Base-by-base conservation (phyloP, 768 basidiomycete genomes). In the Rossbeevera mucosa region DNA sequence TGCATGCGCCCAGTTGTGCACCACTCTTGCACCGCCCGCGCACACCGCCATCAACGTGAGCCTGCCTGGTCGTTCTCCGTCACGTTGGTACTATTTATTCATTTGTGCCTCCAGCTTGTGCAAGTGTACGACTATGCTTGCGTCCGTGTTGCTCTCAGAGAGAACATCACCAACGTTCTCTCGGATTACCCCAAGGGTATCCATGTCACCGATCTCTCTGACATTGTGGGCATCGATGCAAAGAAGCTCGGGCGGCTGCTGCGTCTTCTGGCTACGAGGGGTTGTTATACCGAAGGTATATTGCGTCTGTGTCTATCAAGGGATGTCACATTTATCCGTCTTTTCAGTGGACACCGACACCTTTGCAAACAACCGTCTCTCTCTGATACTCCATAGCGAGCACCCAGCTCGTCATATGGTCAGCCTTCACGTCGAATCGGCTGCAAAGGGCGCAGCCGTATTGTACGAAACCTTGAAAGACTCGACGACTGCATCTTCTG, bases 341-440 rank as follows among this genome's bases (percentile, higher is more conserved):
- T 7, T 20, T 41, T 40, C 46, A 74, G 71, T 73, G 24, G 52
- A 61, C 14, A 52, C 48, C 5, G 59, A 70, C 28, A 63, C 64
- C 0, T 74, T 70, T 48, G 57, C 68, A 18, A 73, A 73, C 56
- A 73, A 66, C 43, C 68, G 69, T 0, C 57, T 73, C 7, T 71
- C 69, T n/a, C 40, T 66, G 7, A 58, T 59, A 36, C 56, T 73
- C 5, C 62, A 59, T 25, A 57, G 53, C 12, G 44, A 60, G 21
- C 59, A 68, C 25, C 54, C 66, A 24, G 56, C 59, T 25, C 52
- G 49, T 30, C 58, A 62, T 45, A 59, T 65, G 52, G 12, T 59
- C 30, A 47, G 22, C 28, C 50, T 59, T 21, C 65, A 64, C 8
- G 50, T 63, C 24, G 59, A 67, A 24, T 48, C 41, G 9, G 20